phyloP scores from a whole-genome alignment of 495 filamentous ascomycete species.

The Aspergillus funiculosus region DNA sequence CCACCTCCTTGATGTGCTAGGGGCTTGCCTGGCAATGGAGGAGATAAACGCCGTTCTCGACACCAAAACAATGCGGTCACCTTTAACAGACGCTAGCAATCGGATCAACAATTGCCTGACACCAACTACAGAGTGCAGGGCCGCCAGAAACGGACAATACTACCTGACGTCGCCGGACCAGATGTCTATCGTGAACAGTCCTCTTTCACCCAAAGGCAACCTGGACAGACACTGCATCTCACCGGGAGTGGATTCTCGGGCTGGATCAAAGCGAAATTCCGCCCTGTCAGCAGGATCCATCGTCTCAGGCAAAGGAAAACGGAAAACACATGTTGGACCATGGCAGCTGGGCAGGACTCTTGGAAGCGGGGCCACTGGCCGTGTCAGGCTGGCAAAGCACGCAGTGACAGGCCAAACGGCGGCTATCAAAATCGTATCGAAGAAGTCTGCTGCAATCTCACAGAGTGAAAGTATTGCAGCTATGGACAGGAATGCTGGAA shows the following conservation, averaged over 20 bases:
- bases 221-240: constrained; percentile 51
- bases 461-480: constrained; percentile 71
- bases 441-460: constrained; percentile 61
- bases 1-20: constrained; percentile 5
- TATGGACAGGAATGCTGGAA: constrained; percentile 53
- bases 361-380: constrained; percentile 76
- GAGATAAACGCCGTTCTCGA: constrained; percentile 7
- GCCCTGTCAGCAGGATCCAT: constrained; percentile 65
- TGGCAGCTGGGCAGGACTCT: constrained; percentile 87
- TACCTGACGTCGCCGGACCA: constrained; percentile 28
- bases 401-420: constrained; percentile 65
- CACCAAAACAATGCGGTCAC: constrained; percentile 35
- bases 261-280: constrained; percentile 61
- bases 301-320: constrained; percentile 51
- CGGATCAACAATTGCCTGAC: constrained; percentile 39
- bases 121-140: constrained; percentile 22
- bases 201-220: constrained; percentile 28
- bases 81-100: constrained; percentile 45
- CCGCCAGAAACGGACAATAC: constrained; percentile 23
- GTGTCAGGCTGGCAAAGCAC: constrained; percentile 79
- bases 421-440: constrained; percentile 90
- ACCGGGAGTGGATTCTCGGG: constrained; percentile 45
- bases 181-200: constrained; percentile 36
- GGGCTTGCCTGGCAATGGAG: constrained; percentile 18
- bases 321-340: constrained; percentile 78